Evolutionary conservation across 2,329 filamentous ascomycete genomes (phyloP), one percentile per base, ranked within the genome.

Genomic region (Lasiodiplodia citricola): DNA sequence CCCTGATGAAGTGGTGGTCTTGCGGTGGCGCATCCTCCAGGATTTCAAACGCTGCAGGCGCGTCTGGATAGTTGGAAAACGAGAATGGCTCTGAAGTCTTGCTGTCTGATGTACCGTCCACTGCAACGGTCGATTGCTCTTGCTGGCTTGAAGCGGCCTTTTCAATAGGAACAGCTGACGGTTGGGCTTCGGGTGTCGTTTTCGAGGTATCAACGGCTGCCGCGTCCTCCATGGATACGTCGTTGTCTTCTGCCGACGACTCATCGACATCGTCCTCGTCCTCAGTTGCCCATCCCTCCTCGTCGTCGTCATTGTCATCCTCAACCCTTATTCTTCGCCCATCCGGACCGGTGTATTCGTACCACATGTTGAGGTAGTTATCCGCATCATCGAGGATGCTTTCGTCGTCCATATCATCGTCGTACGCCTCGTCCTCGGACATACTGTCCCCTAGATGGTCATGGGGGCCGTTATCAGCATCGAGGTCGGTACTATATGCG

Each of bases 401-500:
- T 28, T 65, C 67, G 7, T 68, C 51, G 7, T 57, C 60, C 69
- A 70, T 72, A 67, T 71, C 70, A 4, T 71, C 70, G 21, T 71
- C 69, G 11, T 54, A 58, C n/a, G 57, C 57, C 31, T 68, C 65
- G 21, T 60, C 68, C 14, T 78, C 77, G 4, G 75, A 67, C 28
- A 68, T 63, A 8, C 28, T 44, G 16, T 68, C 67, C 10, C 25
- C n/a, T 41, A 57, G 18, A 7, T 64, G 58, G 11, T 68, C 67
- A 3, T 60, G 65, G 65, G 74, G 62, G 72, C 71, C 71, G 70
- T 73, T 51, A 7, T 76, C 75, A 11, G 75, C 74, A 62, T 80
- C 78, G 75, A 82, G 78, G 38, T 83, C 80, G 58, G 75, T 79
- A 66, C 81, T 79, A 60, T 84, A 82, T 5, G 86, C 81, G 21